Conservation (phyloP, 257 asterid genomes). For the Ilex asprella region DNA sequence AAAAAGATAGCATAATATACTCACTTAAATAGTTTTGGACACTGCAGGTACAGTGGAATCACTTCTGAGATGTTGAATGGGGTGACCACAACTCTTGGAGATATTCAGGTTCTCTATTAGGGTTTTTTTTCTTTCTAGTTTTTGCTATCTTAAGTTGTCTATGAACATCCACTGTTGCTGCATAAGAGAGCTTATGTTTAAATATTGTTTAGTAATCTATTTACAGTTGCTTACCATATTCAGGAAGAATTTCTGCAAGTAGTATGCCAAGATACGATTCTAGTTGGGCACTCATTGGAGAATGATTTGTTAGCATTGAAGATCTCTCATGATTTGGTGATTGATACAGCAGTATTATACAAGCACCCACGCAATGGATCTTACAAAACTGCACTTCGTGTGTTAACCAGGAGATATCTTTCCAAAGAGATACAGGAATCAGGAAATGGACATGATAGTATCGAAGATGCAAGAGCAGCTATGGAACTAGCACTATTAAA, state of each 20-base stretch:
- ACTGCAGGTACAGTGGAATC: slow-evolving; percentile 92
- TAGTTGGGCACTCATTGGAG: slow-evolving; percentile 92
- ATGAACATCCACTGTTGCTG: neutral
- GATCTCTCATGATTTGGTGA: slow-evolving; percentile 74
- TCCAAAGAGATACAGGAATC: slow-evolving; percentile 82
- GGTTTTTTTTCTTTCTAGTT: slow-evolving; percentile 6
- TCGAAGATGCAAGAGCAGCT: slow-evolving; percentile 93
- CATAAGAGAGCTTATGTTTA: neutral
- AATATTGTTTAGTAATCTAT: neutral
- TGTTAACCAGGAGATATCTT: slow-evolving; percentile 66
- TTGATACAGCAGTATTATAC: slow-evolving; percentile 86
- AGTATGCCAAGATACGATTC: slow-evolving; percentile 81
- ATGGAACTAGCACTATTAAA: slow-evolving; percentile 81
- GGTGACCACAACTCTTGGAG: slow-evolving; percentile 76
- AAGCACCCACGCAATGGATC: slow-evolving; percentile 82
- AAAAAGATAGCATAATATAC: too few species aligned
- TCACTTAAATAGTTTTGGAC: slow-evolving; percentile 14
- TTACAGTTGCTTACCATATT: slow-evolving; percentile 22
- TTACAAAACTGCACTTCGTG: slow-evolving; percentile 86
- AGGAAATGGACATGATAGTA: slow-evolving; percentile 85
- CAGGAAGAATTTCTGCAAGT: slow-evolving; percentile 75
- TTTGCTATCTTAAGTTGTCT: slow-evolving; percentile 2
- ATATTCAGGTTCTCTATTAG: slow-evolving; percentile 63
- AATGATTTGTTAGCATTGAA: slow-evolving; percentile 82
- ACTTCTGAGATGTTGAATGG: slow-evolving; percentile 67